Base-by-base conservation (phyloP, 2,329 filamentous ascomycete genomes). In the Nigrospora oryzae region DNA sequence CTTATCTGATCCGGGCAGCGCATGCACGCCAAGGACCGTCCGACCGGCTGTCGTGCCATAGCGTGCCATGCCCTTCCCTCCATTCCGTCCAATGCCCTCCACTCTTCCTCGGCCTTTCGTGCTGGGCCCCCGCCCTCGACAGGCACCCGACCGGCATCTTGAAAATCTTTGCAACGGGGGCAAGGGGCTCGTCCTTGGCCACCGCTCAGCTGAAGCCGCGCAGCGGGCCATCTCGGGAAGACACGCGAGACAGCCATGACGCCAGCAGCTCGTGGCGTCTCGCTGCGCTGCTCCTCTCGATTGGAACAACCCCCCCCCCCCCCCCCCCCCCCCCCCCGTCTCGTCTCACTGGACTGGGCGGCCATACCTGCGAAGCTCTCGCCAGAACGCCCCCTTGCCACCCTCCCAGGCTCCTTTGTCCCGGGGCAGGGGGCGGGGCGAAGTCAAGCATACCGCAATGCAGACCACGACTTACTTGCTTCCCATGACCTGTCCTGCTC, bases 1-100 rank as follows among this genome's bases (percentile, higher is more conserved):
- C 16, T 42, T 42, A 42, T 42, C 40, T 42, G 40, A 42, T 42
- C 40, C 40, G 40, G 35, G n/a, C 10, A 28, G 19, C 32, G 33
- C 40, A 15, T 36, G 40, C 40, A 13, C 8, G 40, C 40, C 40
- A 42, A 42, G 40, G 31, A 16, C 40, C 31, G 40, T 42, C 31
- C 33, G 30, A 32, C 30, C 28, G 33, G 33, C 38, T 30, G 30
- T 33, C 31, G 11, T 16, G 28, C 28, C 38, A 40, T 17, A 31
- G 28, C 8, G 17, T 17, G 28, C 11, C 19, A 17, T 28, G 38
- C 38, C n/a, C 4, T 23, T 23, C 19, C 16, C 14, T 4, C 6
- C 8, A 13, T 16, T 34, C 32, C 40, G 15, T n/a, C 16, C 28
- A 32, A 13, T 15, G 17, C 11, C 39, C 16, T 41, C 5, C 32